phyloP scores from a whole-genome alignment of 2,329 filamentous ascomycete genomes.

The Ceratocystis diversiconidia region DNA sequence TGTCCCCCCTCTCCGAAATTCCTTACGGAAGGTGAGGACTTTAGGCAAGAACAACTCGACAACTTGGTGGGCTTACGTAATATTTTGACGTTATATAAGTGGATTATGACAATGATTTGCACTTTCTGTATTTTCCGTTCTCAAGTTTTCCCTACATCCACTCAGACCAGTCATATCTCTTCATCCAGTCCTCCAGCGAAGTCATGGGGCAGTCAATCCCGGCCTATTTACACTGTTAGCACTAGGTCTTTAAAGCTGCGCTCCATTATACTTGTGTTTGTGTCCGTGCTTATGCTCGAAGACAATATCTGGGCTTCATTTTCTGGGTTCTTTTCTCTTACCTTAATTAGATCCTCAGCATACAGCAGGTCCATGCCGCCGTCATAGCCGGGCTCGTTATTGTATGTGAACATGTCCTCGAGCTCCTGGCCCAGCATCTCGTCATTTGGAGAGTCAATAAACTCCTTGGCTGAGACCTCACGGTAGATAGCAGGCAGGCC shows the following conservation, averaged over 20 bases:
- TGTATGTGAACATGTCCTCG: slow-evolving; percentile 34
- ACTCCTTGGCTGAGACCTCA: slow-evolving; percentile 29
- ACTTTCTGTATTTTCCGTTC: background rate
- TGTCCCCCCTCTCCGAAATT: background rate
- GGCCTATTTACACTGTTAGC: slow-evolving; percentile 23
- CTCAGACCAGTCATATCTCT: slow-evolving; percentile 27
- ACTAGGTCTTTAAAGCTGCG: background rate
- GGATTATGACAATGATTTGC: background rate
- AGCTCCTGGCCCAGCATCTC: slow-evolving; percentile 29
- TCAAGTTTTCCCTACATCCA: slow-evolving; percentile 1
- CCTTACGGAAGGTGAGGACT: background rate
- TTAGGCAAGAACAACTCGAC: background rate
- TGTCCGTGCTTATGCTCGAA: too few relatives aligned
- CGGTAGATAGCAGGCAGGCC: slow-evolving; percentile 27
- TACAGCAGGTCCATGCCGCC: slow-evolving; percentile 32
- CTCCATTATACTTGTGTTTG: background rate
- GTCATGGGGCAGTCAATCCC: slow-evolving; percentile 34
- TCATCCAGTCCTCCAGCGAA: slow-evolving; percentile 27
- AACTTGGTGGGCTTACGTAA: background rate
- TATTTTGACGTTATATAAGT: background rate
- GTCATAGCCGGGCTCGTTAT: slow-evolving; percentile 35
- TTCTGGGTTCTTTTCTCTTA: slow-evolving; percentile 21
- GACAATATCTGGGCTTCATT: background rate
- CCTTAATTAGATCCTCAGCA: slow-evolving; percentile 32
- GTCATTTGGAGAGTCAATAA: slow-evolving; percentile 24